Evolutionary conservation across 2,329 filamentous ascomycete genomes (phyloP).

Genomic region (Ceratocystis cacaofunesta): DNA sequence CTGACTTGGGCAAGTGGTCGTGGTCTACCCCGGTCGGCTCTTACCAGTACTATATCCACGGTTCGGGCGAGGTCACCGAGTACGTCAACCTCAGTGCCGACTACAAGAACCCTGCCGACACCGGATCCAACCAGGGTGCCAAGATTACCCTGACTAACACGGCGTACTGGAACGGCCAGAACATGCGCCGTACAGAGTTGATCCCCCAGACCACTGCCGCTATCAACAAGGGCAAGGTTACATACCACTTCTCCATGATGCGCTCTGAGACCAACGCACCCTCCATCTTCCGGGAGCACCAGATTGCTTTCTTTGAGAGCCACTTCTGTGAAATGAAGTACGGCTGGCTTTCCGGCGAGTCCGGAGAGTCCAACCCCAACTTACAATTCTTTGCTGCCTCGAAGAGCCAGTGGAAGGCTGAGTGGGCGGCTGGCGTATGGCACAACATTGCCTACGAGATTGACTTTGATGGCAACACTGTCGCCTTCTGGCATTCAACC

Average conservation of each 20-base stretch:
- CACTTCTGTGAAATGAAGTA: constrained; percentile 65
- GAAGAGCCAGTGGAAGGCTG: constrained; percentile 45
- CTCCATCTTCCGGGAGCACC: constrained; percentile 48
- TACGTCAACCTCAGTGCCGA: constrained; percentile 47
- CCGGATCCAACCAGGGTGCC: constrained; percentile 45
- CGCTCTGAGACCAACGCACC: constrained; percentile 44
- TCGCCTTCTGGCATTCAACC: constrained; percentile 57
- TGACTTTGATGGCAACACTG: constrained; percentile 44
- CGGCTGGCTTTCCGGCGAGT: constrained; percentile 40
- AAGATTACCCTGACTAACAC: constrained; percentile 51
- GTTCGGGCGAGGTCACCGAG: constrained; percentile 35
- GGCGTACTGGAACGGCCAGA: constrained; percentile 57
- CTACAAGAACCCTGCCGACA: constrained; percentile 53
- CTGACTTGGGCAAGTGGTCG: constrained; percentile 46
- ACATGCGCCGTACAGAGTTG: constrained; percentile 58
- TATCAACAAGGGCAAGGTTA: constrained; percentile 51
- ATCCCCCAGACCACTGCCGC: constrained; percentile 54
- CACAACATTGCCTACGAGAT: constrained; percentile 65
- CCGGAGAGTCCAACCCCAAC: constrained; percentile 33
- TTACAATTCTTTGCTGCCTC: constrained; percentile 51
- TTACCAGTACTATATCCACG: constrained; percentile 68
- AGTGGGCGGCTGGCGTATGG: constrained; percentile 50
- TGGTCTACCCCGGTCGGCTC: constrained; percentile 54
- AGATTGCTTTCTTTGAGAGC: constrained; percentile 47
- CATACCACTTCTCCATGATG: constrained; percentile 59